Conservation (phyloP, 106 monocot species). For the Hemerocallis citrina region DNA sequence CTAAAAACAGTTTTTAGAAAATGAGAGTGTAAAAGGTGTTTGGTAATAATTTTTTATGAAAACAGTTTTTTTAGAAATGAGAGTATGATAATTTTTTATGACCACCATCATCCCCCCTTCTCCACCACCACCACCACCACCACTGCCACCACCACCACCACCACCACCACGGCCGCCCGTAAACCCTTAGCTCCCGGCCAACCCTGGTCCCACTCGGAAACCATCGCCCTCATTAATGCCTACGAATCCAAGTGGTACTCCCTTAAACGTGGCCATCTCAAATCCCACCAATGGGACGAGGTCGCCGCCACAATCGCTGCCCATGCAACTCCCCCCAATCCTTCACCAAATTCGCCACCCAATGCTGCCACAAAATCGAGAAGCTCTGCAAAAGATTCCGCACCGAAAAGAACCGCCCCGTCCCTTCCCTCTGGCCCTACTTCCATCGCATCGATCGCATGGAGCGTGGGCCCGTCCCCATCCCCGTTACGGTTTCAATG, state of each 20-base stretch:
- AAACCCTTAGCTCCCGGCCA: constrained; percentile 18
- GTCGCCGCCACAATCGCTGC: constrained; percentile 43
- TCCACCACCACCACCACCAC: neutral
- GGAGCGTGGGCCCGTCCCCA: constrained; percentile 42
- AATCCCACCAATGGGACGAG: constrained; percentile 59
- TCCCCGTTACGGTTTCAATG: too few relatives aligned
- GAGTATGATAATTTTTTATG: too few relatives aligned
- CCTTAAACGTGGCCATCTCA: constrained; percentile 54
- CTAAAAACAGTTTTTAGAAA: too few relatives aligned
- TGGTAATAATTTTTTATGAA: too few relatives aligned
- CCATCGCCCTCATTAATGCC: constrained; percentile 45
- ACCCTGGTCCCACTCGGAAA: constrained; percentile 56
- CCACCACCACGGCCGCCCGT: too few relatives aligned
- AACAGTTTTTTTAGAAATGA: too few relatives aligned
- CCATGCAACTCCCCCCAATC: constrained; percentile 16
- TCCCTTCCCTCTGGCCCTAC: constrained; percentile 42
- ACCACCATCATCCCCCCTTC: too few relatives aligned
- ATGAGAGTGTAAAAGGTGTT: too few relatives aligned
- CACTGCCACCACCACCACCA: neutral
- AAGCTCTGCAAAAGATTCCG: constrained; percentile 63
- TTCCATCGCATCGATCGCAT: constrained; percentile 49
- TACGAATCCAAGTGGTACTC: constrained; percentile 59
- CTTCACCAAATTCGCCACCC: constrained; percentile 42
- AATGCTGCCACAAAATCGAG: constrained; percentile 81
- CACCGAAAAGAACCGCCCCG: constrained; percentile 26